Evolutionary conservation across 2,329 filamentous ascomycete species (phyloP).

Genomic region (Hymenoscyphus repandus): DNA sequence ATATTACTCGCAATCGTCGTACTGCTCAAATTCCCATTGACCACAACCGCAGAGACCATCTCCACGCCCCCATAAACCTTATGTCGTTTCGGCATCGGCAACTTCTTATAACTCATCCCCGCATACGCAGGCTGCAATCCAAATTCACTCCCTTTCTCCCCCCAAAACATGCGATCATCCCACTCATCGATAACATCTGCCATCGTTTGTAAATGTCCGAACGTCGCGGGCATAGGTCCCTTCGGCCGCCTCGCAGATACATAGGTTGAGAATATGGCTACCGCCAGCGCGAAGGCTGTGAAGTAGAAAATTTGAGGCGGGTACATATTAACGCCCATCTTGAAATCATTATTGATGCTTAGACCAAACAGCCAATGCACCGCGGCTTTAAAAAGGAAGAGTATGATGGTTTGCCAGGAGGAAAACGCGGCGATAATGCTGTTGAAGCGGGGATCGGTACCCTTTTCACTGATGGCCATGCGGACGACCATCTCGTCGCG

Average conservation of each 20-base stretch:
- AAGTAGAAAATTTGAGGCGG: conserved; percentile 31
- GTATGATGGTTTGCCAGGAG: conserved; percentile 27
- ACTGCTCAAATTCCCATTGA: neutral
- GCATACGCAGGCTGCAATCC: conserved; percentile 25
- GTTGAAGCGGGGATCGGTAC: conserved; percentile 27
- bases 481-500: conserved; percentile 30
- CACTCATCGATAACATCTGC: conserved; percentile 32
- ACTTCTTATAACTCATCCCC: conserved; percentile 3
- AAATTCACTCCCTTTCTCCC: conserved; percentile 18
- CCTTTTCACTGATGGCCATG: conserved; percentile 20
- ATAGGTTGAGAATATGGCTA: conserved; percentile 27
- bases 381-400: conserved; percentile 29
- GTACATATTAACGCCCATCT: conserved; percentile 30
- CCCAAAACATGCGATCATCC: conserved; percentile 27
- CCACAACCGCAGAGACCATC: neutral
- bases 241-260: conserved; percentile 15
- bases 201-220: conserved; percentile 32
- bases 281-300: conserved; percentile 19
- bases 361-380: conserved; percentile 33
- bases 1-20: neutral
- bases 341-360: conserved; percentile 27
- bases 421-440: conserved; percentile 26
- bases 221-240: conserved; percentile 28
- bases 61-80: conserved; percentile 2
- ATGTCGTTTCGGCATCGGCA: conserved; percentile 1